phyloP scores from a whole-genome alignment of 1,139 yeast genomes.

The Waltiozyma sp. region DNA sequence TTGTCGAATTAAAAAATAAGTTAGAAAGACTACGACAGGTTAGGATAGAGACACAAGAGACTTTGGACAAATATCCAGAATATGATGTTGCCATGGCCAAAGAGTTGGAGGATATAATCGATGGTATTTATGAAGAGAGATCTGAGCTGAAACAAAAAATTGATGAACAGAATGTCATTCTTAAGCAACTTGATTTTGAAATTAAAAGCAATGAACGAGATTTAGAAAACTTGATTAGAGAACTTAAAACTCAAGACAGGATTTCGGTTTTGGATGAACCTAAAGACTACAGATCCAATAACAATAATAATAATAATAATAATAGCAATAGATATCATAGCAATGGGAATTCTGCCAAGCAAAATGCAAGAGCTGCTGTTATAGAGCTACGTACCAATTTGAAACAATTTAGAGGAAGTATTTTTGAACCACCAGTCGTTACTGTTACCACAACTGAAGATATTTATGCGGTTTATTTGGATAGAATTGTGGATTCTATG shows the following conservation, averaged over 20 bases:
- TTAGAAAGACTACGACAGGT: conserved; percentile 2
- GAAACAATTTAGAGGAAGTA: conserved; percentile 27
- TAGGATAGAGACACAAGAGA: conserved; percentile 1
- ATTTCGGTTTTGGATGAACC: background rate
- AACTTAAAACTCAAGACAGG: background rate
- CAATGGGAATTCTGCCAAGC: background rate
- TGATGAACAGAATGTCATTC: too few relatives aligned
- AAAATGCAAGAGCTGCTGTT: conserved; percentile 27
- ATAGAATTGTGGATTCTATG: conserved; percentile 42
- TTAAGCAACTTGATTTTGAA: conserved; percentile 1
- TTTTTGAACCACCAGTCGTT: conserved; percentile 72
- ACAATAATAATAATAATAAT: conserved; percentile 1
- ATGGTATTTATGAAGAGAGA: background rate
- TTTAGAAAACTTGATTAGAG: conserved; percentile 13
- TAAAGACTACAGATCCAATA: background rate
- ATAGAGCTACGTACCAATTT: conserved; percentile 25
- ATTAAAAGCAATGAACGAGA: conserved; percentile 5
- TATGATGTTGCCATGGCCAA: background rate
- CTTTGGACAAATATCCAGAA: background rate
- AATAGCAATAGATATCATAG: conserved; percentile 2
- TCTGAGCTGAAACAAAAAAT: background rate
- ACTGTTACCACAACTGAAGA: conserved; percentile 44
- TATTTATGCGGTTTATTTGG: conserved; percentile 43
- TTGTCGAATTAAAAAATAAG: conserved; percentile 6
- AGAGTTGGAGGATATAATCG: background rate